phyloP scores from a whole-genome alignment of 352 stramenopile species.

The Phytopythium mirpurense region DNA sequence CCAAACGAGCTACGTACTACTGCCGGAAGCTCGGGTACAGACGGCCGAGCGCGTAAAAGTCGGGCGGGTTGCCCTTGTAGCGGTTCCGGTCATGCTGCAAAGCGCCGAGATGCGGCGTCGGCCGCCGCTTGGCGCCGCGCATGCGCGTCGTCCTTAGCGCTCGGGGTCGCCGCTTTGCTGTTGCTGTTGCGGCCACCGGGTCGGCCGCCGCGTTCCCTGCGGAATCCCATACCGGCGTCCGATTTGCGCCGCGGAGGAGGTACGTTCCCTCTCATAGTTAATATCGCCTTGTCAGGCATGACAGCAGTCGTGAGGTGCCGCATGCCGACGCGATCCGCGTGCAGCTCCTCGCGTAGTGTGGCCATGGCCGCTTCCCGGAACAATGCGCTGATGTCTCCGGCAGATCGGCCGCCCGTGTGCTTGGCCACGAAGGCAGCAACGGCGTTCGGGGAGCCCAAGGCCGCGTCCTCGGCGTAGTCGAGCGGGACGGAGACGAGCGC shows the following conservation, averaged over 20 bases:
- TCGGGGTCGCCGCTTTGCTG: background rate
- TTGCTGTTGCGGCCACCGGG: background rate
- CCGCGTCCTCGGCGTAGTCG: conserved; percentile 32
- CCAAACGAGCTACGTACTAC: conserved; percentile 34
- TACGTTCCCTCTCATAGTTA: conserved; percentile 7
- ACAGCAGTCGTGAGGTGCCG: conserved; percentile 30
- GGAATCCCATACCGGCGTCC: conserved; percentile 11
- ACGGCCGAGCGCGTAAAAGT: conserved; percentile 74
- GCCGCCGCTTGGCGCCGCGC: conserved; percentile 41
- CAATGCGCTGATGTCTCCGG: conserved; percentile 52
- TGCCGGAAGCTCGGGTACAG: conserved; percentile 53
- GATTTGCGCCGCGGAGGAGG: conserved; percentile 13
- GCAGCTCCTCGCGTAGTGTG: conserved; percentile 57
- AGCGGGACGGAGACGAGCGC: conserved; percentile 46
- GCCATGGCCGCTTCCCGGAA: conserved; percentile 78
- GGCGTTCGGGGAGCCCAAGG: conserved; percentile 20
- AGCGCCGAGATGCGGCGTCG: conserved; percentile 59
- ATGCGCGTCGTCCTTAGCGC: conserved; percentile 17
- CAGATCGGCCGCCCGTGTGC: conserved; percentile 44
- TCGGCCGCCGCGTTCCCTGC: conserved; percentile 8
- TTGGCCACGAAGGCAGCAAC: conserved; percentile 51
- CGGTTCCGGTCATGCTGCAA: conserved; percentile 68
- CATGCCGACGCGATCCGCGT: conserved; percentile 31
- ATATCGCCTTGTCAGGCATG: conserved; percentile 7
- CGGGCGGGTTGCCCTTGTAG: conserved; percentile 56